A percentile compares a stretch with the other conserved stretches of the same genome.
phyloP scores from a whole-genome alignment of 352 stramenopile species.

The Pythium aquatile region DNA sequence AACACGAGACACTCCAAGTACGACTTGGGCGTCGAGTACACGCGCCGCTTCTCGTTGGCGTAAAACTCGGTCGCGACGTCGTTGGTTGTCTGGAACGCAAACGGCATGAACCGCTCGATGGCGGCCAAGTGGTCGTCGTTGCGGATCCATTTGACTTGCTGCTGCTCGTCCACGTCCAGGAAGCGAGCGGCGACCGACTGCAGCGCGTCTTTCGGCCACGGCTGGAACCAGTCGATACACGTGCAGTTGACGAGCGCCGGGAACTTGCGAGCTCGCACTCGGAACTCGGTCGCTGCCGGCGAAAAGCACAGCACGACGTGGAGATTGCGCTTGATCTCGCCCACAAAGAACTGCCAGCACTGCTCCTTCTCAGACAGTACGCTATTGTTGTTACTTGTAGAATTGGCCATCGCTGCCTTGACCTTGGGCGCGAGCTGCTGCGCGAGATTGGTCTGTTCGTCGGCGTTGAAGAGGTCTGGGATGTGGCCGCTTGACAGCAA shows the following conservation, averaged over 20 bases:
- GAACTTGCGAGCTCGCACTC: conserved; percentile 89
- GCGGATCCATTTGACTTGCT: conserved; percentile 21
- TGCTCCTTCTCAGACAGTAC: conserved; percentile 88
- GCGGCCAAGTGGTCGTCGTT: conserved; percentile 53
- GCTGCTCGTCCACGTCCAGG: conserved; percentile 58
- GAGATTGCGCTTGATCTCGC: conserved; percentile 90
- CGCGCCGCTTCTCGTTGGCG: conserved; percentile 67
- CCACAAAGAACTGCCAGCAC: conserved; percentile 92
- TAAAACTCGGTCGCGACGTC: conserved; percentile 79
- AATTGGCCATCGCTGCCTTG: conserved; percentile 51
- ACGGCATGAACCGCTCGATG: conserved; percentile 92
- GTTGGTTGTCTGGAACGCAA: conserved; percentile 93
- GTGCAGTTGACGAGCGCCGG: conserved; percentile 94
- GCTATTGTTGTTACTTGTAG: conserved; percentile 28
- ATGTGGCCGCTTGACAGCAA: conserved; percentile 91
- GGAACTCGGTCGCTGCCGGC: conserved; percentile 89
- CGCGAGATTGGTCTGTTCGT: conserved; percentile 91
- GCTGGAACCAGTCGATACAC: conserved; percentile 93
- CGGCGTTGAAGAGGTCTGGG: conserved; percentile 89
- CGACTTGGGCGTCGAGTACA: conserved; percentile 94
- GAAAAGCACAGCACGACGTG: conserved; percentile 95
- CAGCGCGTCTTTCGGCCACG: conserved; percentile 91
- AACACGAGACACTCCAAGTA: conserved; percentile 92
- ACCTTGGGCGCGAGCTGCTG: conserved; percentile 87
- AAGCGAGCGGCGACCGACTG: conserved; percentile 88